Evolutionary conservation across 1,139 yeast genomes (phyloP), one percentile per base, ranked within the genome.

Genomic region (Yamadazyma aaseri): DNA sequence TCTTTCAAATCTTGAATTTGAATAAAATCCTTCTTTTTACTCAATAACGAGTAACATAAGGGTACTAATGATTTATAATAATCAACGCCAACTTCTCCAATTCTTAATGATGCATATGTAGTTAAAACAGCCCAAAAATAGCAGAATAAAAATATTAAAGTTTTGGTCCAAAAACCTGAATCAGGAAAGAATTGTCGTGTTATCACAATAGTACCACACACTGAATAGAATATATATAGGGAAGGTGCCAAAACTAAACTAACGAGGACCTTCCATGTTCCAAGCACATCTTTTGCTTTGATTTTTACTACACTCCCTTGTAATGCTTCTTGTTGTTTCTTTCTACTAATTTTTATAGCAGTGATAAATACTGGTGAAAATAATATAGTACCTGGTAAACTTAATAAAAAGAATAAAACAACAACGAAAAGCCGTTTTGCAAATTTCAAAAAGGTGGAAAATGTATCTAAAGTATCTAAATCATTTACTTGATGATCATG

Each of bases 1-100:
- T 61, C 50, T 46, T 83, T 78, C 46, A 87, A 65, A 32, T 74
- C 65, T 24, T 70, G 67, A 28, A 87, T 58, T 42, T 69, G 49
- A 18, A 55, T 44, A 24, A 52, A 39, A 34, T 63, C 64, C 12
- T 50, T 49, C 71, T 72, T 53, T 62, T 71, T 56, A 55, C 79
- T 60, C 13, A 63, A 44, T 26, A 65, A 46, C n/a, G 71, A 60
- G 36, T 57, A 58, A 36, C 58, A 58, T 28, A 60, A 57, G 27
- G 69, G 76, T 40, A 56, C 57, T 42, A 57, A 61, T 3, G 71
- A 61, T 46, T 58, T 60, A 51, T 57, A 68, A 43, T 60, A 60
- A 46, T 60, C 74, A 22, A 65, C 55, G 1, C 75, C 66, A 23
- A 63, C 62, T 37, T 69, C 74, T 2, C 70, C 71, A 7, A 64